Base-by-base conservation (phyloP, 176 grass and related monocot genomes). In the Rhipidocladum racemiflorum region DNA sequence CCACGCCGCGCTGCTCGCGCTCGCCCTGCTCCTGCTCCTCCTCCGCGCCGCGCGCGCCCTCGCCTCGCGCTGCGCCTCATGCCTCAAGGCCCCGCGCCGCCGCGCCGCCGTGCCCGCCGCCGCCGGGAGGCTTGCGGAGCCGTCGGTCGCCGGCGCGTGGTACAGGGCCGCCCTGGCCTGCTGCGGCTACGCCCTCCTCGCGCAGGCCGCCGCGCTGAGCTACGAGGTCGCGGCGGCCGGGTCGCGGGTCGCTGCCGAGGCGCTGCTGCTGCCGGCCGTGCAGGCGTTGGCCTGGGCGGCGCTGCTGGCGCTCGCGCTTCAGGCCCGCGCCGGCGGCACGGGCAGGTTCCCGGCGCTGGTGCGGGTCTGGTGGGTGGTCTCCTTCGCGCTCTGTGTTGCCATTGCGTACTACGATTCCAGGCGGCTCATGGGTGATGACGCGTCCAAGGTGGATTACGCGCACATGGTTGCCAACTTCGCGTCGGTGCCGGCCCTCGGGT, bases 341-440 rank as follows among this genome's bases (percentile, higher is more conserved):
- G 44, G 20, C 65, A 93, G 77, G 82, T 91, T 99, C 87, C 92
- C 96, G 5, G 78, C 83, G 45, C 75, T 93, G 43, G 78, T 93
- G 29, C 84, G 96, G 24, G 68, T 99, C 55, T 99, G 96, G 96
- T 99, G 96, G 92, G 75, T 89, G 30, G n/a, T 93, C 55, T 86
- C 96, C 82, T 95, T 93, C 83, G 57, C 85, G 14, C 75, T 99
- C 55, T 93, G 85, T 87, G 40, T 82, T 38, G 92, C 83, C 86
- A 88, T 89, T 18, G 85, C 76, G 55, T 78, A 79, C 67, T 82
- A 86, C 16, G 75, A 98, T 57, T 75, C 82, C 14, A 65, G 84
- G 48, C 65, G 35, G 34, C 71, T 98, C 2, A 48, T 90, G 46
- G 40, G 45, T 10, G 63, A 72, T 55, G 79, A 77, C 48, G 20